Percentiles rank a stretch among this genome's conserved stretches.
Evolutionary conservation across 306 rosid genomes (phyloP).

Genomic region (Rosa chinensis): DNA sequence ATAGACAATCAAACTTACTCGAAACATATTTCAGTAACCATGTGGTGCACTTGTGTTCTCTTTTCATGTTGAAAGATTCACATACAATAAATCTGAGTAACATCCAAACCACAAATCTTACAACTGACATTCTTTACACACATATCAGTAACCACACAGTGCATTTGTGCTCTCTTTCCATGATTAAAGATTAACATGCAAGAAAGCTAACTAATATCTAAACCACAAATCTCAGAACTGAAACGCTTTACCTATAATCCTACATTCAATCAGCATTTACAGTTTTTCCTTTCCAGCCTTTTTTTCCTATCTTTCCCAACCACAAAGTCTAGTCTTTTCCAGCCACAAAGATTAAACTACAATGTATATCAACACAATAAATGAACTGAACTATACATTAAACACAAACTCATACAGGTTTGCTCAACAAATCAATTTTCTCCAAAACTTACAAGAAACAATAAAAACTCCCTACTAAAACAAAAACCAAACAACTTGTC

Average conservation of each 20-base stretch:
- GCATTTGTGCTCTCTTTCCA: background rate
- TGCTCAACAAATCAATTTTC: conserved; percentile 9
- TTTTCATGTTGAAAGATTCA: background rate
- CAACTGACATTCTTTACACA: conserved; percentile 2
- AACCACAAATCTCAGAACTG: conserved; percentile 6
- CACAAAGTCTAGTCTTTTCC: background rate
- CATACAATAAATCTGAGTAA: conserved; percentile 16
- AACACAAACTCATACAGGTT: conserved; percentile 1
- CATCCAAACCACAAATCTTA: conserved; percentile 13
- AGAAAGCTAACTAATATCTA: conserved; percentile 18
- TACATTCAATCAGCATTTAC: conserved; percentile 5
- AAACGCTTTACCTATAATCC: background rate
- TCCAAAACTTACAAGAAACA: background rate
- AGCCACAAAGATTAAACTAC: conserved; percentile 6
- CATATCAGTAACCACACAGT: background rate
- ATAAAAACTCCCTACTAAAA: conserved; percentile 2
- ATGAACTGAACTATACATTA: conserved; percentile 23
- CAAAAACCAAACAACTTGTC: conserved; percentile 1
- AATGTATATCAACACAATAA: conserved; percentile 21
- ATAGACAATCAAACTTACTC: background rate
- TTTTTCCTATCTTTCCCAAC: background rate
- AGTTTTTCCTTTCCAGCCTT: background rate
- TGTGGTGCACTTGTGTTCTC: background rate
- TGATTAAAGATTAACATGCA: conserved; percentile 12
- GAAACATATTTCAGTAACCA: conserved; percentile 4